A percentile compares a stretch with the other conserved stretches of the same genome.
phyloP scores from a whole-genome alignment of 176 grass and related monocot genomes.

The Musa schizocarpa region DNA sequence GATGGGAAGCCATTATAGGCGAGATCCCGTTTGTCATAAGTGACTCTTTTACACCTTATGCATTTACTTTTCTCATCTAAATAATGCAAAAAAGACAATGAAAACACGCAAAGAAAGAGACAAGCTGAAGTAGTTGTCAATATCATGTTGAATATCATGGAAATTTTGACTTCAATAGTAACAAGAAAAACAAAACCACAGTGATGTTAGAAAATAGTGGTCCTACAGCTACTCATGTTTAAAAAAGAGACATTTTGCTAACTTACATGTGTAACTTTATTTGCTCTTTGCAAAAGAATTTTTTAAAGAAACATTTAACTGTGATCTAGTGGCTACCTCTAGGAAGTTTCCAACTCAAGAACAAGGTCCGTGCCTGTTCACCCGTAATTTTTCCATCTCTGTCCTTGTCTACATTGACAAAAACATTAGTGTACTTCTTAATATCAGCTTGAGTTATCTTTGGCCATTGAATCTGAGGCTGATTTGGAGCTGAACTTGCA shows the following conservation, averaged over 20 bases:
- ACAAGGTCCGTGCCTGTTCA: slow-evolving; percentile 70
- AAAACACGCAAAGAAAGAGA: too few species aligned
- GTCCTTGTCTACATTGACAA: slow-evolving; percentile 80
- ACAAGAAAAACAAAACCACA: too few species aligned
- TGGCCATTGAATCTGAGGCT: slow-evolving; percentile 50
- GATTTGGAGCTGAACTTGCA: slow-evolving; percentile 38
- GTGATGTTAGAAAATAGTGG: too few species aligned
- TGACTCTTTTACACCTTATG: too few species aligned
- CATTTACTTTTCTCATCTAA: slow-evolving; percentile 19
- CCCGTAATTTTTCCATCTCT: slow-evolving; percentile 99
- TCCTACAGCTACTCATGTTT: too few species aligned
- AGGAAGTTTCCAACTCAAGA: slow-evolving; percentile 98
- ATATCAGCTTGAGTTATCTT: slow-evolving; percentile 89
- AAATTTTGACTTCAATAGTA: too few species aligned
- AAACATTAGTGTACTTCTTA: slow-evolving; percentile 93
- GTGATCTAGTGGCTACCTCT: slow-evolving; percentile 47
- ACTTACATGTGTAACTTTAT: neutral
- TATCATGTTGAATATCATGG: too few species aligned
- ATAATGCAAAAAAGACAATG: slow-evolving; percentile 19
- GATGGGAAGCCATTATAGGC: too few species aligned
- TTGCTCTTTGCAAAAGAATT: neutral
- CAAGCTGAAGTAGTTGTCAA: too few species aligned
- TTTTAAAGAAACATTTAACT: slow-evolving; percentile 17
- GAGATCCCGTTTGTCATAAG: too few species aligned
- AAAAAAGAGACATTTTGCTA: too few species aligned